Evolutionary conservation across 2,329 filamentous ascomycete species (phyloP).

Genomic region (Ascochyta rabiei): DNA sequence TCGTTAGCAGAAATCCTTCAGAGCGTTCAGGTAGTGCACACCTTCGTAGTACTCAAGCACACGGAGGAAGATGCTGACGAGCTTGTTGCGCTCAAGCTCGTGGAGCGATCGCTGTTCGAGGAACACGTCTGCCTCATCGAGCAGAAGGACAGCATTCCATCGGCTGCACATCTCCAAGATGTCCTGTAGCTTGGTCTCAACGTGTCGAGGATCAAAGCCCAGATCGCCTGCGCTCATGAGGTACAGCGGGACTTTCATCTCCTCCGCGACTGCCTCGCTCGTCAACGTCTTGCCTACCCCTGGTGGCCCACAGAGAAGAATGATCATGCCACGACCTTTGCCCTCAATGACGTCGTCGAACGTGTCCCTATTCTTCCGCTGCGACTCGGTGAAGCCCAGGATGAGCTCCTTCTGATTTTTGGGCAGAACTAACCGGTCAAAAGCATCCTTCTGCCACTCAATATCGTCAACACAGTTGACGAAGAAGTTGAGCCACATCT

Average conservation of each 20-base stretch:
- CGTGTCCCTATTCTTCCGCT: slow-evolving; percentile 75
- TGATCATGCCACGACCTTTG: slow-evolving; percentile 83
- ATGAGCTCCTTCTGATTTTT: slow-evolving; percentile 68
- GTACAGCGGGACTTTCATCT: slow-evolving; percentile 81
- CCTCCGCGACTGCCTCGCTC: slow-evolving; percentile 81
- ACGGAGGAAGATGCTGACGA: slow-evolving; percentile 49
- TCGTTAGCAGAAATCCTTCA: not conserved
- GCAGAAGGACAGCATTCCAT: slow-evolving; percentile 59
- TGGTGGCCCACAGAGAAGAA: slow-evolving; percentile 80
- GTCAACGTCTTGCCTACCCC: slow-evolving; percentile 89
- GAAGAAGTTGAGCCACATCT: slow-evolving; percentile 86
- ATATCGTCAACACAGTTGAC: slow-evolving; percentile 80
- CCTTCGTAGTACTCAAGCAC: slow-evolving; percentile 44
- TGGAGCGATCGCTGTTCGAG: slow-evolving; percentile 57
- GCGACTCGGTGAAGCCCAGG: slow-evolving; percentile 79
- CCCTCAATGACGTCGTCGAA: slow-evolving; percentile 73
- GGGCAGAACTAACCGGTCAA: slow-evolving; percentile 77
- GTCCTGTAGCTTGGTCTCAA: slow-evolving; percentile 55
- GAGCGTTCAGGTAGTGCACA: slow-evolving; percentile 14
- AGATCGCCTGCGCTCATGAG: slow-evolving; percentile 76
- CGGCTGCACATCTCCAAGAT: slow-evolving; percentile 57
- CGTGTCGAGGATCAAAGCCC: slow-evolving; percentile 50
- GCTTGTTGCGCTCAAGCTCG: slow-evolving; percentile 44
- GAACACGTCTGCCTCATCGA: slow-evolving; percentile 68
- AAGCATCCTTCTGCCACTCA: slow-evolving; percentile 80